Conservation (phyloP, 2,329 filamentous ascomycete genomes). For the Cercospora sesami region DNA sequence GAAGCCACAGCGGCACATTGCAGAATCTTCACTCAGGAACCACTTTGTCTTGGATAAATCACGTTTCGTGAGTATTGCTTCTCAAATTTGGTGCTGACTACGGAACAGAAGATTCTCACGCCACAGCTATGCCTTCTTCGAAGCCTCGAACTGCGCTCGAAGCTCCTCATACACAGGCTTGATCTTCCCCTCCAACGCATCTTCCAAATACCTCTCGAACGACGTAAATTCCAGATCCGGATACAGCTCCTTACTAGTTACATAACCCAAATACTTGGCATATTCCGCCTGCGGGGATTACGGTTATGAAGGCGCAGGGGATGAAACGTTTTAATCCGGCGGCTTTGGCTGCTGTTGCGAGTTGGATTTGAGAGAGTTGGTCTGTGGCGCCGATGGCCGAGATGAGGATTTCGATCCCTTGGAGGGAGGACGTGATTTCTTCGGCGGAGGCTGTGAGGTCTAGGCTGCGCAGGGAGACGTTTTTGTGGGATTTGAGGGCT, state of each 20-base stretch:
- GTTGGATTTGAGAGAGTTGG: slow-evolving; percentile 30
- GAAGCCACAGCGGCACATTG: not conserved
- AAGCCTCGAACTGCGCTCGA: slow-evolving; percentile 54
- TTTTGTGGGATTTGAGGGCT: slow-evolving; percentile 42
- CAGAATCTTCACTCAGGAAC: not conserved
- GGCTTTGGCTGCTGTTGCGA: slow-evolving; percentile 35
- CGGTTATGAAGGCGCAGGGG: slow-evolving; percentile 39
- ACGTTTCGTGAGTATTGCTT: not conserved
- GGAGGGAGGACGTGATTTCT: slow-evolving; percentile 35
- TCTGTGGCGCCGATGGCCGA: slow-evolving; percentile 27
- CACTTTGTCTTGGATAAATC: not conserved
- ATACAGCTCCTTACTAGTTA: slow-evolving; percentile 55
- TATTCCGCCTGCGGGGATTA: slow-evolving; percentile 50
- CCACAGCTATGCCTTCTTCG: slow-evolving; percentile 30
- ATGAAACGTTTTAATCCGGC: slow-evolving; percentile 39
- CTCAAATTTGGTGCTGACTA: not conserved
- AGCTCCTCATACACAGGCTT: slow-evolving; percentile 26
- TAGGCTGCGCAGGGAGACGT: slow-evolving; percentile 47
- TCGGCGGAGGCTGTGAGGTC: slow-evolving; percentile 45
- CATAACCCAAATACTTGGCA: slow-evolving; percentile 53
- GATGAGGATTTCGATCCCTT: slow-evolving; percentile 41
- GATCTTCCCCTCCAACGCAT: slow-evolving; percentile 45
- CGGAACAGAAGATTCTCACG: not conserved
- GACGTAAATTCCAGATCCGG: slow-evolving; percentile 50
- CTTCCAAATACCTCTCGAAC: slow-evolving; percentile 45